Conservation (phyloP, 192 early-diverging fungal species). For the Jimgerdemannia lactiflua region DNA sequence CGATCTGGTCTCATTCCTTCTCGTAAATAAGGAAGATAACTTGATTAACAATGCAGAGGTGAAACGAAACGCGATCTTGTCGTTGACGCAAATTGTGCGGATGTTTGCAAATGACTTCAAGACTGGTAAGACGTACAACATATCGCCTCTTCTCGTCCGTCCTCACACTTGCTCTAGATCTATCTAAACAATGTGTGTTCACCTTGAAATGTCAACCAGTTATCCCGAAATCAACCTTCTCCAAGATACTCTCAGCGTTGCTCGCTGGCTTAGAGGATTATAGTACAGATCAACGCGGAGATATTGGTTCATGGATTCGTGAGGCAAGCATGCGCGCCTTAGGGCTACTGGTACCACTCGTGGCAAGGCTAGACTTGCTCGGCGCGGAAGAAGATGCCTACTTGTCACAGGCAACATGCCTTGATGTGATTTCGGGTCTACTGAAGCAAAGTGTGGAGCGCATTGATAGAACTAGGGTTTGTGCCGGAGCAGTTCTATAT, state of each 20-base stretch:
- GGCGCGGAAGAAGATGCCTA: slow-evolving; percentile 19
- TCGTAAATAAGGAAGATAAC: slow-evolving; percentile 2
- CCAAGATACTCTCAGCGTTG: neutral
- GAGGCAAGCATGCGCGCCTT: slow-evolving; percentile 65
- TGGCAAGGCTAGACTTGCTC: slow-evolving; percentile 26
- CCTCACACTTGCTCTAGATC: no score
- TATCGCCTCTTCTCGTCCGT: no score
- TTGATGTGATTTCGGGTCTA: slow-evolving; percentile 40
- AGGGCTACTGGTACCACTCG: slow-evolving; percentile 35
- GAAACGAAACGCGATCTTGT: slow-evolving; percentile 59
- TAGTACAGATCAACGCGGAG: slow-evolving; percentile 85
- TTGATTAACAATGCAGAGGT: slow-evolving; percentile 44
- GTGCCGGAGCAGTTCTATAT: slow-evolving; percentile 64
- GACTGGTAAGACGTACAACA: slow-evolving; percentile 21
- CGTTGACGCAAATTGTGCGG: slow-evolving; percentile 48
- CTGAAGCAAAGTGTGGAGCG: slow-evolving; percentile 86
- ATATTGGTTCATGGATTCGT: slow-evolving; percentile 94
- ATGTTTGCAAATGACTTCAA: slow-evolving; percentile 32
- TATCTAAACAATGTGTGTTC: no score
- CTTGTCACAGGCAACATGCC: slow-evolving; percentile 34
- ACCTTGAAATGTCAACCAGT: neutral
- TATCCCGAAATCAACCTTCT: neutral
- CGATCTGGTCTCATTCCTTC: slow-evolving; percentile 11
- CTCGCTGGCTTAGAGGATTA: slow-evolving; percentile 78
- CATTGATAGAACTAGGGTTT: slow-evolving; percentile 81